Evolutionary conservation across 2,329 filamentous ascomycete species (phyloP).

Genomic region (Drechmeria coniospora): DNA sequence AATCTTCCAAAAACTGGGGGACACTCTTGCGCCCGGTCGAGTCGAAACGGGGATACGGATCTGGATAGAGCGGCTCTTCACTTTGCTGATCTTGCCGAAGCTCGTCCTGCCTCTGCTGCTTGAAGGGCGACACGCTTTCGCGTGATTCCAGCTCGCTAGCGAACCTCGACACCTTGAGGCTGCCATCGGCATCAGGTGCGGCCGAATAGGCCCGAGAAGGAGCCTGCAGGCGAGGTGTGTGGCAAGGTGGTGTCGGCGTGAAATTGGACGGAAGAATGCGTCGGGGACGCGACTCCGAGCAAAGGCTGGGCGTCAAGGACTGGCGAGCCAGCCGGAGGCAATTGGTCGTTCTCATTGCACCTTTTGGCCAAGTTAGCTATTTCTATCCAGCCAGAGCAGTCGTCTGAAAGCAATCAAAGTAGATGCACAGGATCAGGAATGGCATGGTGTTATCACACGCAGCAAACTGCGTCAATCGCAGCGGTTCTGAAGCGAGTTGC

Average conservation of each 20-base stretch:
- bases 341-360: conserved; percentile 21
- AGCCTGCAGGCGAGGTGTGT: not conserved
- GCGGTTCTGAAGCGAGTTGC: conserved; percentile 34
- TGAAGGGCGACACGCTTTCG: conserved; percentile 18
- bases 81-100: conserved; percentile 17
- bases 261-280: conserved; percentile 1
- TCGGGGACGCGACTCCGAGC: conserved; percentile 2
- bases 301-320: conserved; percentile 7
- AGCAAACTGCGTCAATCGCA: conserved; percentile 32
- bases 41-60: conserved; percentile 20
- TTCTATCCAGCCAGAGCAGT: no score
- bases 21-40: conserved; percentile 15
- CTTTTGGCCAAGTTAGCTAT: conserved; percentile 8
- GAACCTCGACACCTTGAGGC: conserved; percentile 5
- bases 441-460: conserved; percentile 27
- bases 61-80: conserved; percentile 18
- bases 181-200: conserved; percentile 5
- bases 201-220: conserved; percentile 8
- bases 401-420: no score
- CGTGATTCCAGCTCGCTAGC: conserved; percentile 7
- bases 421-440: conserved; percentile 19
- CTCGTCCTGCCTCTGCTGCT: conserved; percentile 18
- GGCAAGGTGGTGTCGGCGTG: not conserved
- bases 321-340: conserved; percentile 20
- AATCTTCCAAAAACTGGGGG: conserved; percentile 18